Conservation (phyloP, 352 stramenopile genomes). For the Pythium folliculosum region DNA sequence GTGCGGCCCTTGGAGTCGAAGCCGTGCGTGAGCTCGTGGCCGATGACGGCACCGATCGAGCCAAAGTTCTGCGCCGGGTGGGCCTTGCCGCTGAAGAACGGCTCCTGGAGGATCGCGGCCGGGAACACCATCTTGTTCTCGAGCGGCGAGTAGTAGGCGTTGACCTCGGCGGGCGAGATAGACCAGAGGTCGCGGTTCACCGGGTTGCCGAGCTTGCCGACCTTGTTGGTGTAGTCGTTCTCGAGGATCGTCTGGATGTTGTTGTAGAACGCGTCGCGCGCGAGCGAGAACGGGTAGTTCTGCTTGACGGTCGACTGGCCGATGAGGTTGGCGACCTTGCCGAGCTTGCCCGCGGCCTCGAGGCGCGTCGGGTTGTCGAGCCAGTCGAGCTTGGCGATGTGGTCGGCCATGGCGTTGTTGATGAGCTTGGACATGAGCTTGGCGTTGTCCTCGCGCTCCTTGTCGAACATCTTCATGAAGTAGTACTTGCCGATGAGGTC, state of each 20-base stretch:
- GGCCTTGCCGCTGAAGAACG: constrained; percentile 87
- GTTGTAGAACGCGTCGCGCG: constrained; percentile 48
- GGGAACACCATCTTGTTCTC: constrained; percentile 94
- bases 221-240: constrained; percentile 34
- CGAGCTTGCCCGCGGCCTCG: constrained; percentile 86
- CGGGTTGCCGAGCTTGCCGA: constrained; percentile 35
- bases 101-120: constrained; percentile 91
- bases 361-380: constrained; percentile 84
- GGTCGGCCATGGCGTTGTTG: constrained; percentile 74
- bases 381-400: constrained; percentile 90
- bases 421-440: constrained; percentile 85
- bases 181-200: constrained; percentile 68
- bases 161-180: constrained; percentile 91
- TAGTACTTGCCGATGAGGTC: constrained; percentile 84
- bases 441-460: constrained; percentile 68
- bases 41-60: constrained; percentile 90
- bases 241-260: constrained; percentile 55
- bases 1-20: constrained; percentile 92
- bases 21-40: constrained; percentile 95
- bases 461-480: constrained; percentile 82
- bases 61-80: constrained; percentile 91
- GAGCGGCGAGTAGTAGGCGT: constrained; percentile 81
- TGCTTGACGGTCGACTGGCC: constrained; percentile 53
- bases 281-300: constrained; percentile 35
- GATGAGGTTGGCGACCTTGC: constrained; percentile 42